Conservation (phyloP, 2,329 filamentous ascomycete species). For the Rugonectria rugulosa region DNA sequence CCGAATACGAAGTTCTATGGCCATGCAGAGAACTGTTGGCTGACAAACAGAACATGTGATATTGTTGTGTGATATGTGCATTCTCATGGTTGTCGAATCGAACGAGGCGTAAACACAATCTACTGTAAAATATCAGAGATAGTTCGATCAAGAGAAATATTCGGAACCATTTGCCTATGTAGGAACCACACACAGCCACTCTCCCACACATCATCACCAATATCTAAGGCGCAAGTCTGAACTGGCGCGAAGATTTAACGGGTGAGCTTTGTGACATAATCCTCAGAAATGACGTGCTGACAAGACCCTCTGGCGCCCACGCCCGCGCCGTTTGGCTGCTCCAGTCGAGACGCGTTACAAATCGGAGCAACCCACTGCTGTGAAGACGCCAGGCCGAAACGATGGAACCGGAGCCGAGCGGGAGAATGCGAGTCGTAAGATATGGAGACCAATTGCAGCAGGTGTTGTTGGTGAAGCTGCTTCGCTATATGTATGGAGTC, state of each 20-base stretch:
- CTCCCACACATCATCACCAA: conserved; percentile 14
- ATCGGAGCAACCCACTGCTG: neutral
- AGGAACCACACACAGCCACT: neutral
- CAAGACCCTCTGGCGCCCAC: conserved; percentile 6
- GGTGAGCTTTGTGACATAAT: conserved; percentile 30
- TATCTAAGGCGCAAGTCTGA: conserved; percentile 24
- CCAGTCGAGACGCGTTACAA: conserved; percentile 10
- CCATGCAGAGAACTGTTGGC: too few relatives aligned
- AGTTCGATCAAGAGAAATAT: conserved; percentile 11
- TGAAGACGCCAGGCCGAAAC: neutral
- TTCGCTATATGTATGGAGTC: conserved; percentile 7
- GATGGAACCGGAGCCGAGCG: conserved; percentile 21
- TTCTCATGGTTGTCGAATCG: neutral
- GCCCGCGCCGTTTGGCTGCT: conserved; percentile 6
- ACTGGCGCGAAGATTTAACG: conserved; percentile 2
- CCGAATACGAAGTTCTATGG: neutral
- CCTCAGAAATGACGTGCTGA: conserved; percentile 33
- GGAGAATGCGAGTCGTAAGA: conserved; percentile 20
- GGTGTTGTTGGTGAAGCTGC: neutral
- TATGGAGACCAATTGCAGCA: conserved; percentile 20
- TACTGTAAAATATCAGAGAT: neutral
- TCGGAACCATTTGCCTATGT: neutral
- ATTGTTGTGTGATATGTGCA: neutral
- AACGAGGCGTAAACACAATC: neutral
- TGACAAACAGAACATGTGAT: neutral